Evolutionary conservation across 108 stramenopile species (phyloP), one percentile per base, ranked within the genome.

Genomic region (Pseudonitzschia multistriata): DNA sequence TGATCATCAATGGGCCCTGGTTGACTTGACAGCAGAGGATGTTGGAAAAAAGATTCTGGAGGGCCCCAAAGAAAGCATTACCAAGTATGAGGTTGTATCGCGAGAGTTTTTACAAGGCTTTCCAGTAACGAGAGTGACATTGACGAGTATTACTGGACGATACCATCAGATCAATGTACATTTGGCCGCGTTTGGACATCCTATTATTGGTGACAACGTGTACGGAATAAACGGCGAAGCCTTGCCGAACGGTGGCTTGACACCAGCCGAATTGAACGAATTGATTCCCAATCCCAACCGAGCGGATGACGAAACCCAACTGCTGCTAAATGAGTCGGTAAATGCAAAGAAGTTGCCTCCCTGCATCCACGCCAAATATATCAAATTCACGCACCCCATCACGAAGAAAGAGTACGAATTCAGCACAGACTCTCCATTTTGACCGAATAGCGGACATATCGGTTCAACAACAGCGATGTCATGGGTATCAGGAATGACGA

Each of bases 101-200:
- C 61, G 86, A 49, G 92, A 93, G 68, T 76, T 77, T 47, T 42
- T 89, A 5, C 77, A 79, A 13, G 92, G 89, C 42, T 79, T 80
- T 19, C 86, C 86, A 63, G 92, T 93, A 22, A 81, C 89, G 1
- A 76, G 92, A 61, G 83, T 93, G 29, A 42, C 79, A 15, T 68
- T 93, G 52, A 88, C 88, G n/a, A 87, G 87, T 33, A 81, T 89
- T 63, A 82, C 89, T 14, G 92, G 91, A 2, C 74, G 94, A 61
- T 90, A 86, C 56, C 94, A 95, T 80, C 94, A 95, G 70, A 67
- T 95, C 45, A 91, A 91, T 79, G 85, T 90, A 33, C 94, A 95
- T 62, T 76, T 87, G 71, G 91, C 94, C 11, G 88, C 88, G 10
- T 85, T 92, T 77, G 94, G 94, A 10, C 94, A 95, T 74, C 91